Percentiles rank a stretch among this genome's conserved stretches.
phyloP scores from a whole-genome alignment of 768 basidiomycete species.

The Podaxis carcinomalis region DNA sequence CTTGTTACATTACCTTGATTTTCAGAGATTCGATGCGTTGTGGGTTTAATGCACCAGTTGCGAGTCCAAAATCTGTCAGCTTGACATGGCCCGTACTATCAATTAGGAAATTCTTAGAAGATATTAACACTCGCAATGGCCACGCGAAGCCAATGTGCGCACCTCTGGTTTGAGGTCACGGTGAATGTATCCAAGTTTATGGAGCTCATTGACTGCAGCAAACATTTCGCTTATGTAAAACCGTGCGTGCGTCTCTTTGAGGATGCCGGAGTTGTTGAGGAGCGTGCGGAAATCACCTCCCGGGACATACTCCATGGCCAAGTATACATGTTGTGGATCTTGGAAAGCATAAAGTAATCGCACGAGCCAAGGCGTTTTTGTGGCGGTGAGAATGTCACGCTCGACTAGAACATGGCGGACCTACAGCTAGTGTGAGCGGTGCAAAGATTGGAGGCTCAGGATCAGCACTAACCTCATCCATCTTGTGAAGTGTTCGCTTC shows the following conservation, averaged over 20 bases:
- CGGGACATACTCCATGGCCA: slow-evolving; percentile 99
- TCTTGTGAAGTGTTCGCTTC: slow-evolving; percentile 92
- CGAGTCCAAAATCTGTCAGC: slow-evolving; percentile 95
- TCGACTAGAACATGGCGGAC: slow-evolving; percentile 98
- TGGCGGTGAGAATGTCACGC: slow-evolving; percentile 94
- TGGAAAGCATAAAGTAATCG: slow-evolving; percentile 95
- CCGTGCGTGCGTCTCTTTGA: slow-evolving; percentile 94
- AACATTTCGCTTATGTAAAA: slow-evolving; percentile 99
- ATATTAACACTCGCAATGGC: neutral
- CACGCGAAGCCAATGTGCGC: slow-evolving; percentile 15
- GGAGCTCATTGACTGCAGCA: slow-evolving; percentile 85
- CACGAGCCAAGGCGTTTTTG: slow-evolving; percentile 97
- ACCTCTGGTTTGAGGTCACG: slow-evolving; percentile 98
- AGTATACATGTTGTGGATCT: slow-evolving; percentile 84
- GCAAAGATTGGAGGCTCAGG: neutral
- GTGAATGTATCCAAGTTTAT: slow-evolving; percentile 97
- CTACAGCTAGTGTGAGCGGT: slow-evolving; percentile 31
- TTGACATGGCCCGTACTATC: slow-evolving; percentile 97
- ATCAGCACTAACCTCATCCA: slow-evolving; percentile 77
- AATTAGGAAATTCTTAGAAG: slow-evolving; percentile 85
- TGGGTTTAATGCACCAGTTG: slow-evolving; percentile 94
- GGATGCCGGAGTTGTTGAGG: slow-evolving; percentile 94
- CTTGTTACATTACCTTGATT: slow-evolving; percentile 59
- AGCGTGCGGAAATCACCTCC: slow-evolving; percentile 98
- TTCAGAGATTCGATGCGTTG: slow-evolving; percentile 92